A percentile compares a stretch with the other conserved stretches of the same genome.
These are phyloP conservation scores for Pyrus pyrifolia DNA, from an alignment of 306 rosid species.

Conservation along the genomic window DNA sequence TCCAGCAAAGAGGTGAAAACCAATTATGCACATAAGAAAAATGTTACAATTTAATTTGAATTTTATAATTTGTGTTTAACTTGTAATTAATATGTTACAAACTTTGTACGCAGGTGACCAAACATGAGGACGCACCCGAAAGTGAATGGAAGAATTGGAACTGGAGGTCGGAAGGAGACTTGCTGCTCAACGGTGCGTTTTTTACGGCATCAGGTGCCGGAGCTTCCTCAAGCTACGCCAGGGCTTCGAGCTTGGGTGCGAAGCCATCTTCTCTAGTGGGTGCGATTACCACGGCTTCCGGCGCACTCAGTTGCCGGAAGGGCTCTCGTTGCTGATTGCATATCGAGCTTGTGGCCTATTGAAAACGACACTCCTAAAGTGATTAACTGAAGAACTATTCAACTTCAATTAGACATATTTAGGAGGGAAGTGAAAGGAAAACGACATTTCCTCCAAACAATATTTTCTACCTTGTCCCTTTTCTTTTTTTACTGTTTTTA, in stretches of 20 bases:
- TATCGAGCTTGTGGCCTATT: constrained; percentile 29
- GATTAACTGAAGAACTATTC: neutral
- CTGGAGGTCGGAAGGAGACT: constrained; percentile 90
- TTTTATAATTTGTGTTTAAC: neutral
- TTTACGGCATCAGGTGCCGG: constrained; percentile 78
- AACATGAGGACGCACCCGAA: constrained; percentile 91
- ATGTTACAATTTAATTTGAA: neutral
- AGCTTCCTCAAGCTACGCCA: constrained; percentile 85
- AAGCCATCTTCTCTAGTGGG: constrained; percentile 84
- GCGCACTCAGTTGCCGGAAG: constrained; percentile 66
- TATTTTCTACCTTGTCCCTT: constrained; percentile 8
- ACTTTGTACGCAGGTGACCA: constrained; percentile 59
- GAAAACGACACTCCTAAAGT: neutral
- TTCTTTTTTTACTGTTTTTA: neutral
- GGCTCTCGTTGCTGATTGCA: constrained; percentile 62
- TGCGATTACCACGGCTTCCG: constrained; percentile 54
- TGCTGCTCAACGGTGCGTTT: constrained; percentile 75
- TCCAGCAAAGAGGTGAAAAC: constrained; percentile 79
- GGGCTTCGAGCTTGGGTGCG: constrained; percentile 89
- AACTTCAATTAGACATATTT: neutral
- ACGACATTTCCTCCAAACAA: constrained; percentile 14
- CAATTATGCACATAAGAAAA: neutral
- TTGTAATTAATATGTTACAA: neutral
- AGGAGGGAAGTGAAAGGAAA: constrained; percentile 6
- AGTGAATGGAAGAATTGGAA: constrained; percentile 82